These are phyloP conservation scores for Xylaria curta DNA, from an alignment of 495 filamentous ascomycete genomes.

Conservation along the genomic window DNA sequence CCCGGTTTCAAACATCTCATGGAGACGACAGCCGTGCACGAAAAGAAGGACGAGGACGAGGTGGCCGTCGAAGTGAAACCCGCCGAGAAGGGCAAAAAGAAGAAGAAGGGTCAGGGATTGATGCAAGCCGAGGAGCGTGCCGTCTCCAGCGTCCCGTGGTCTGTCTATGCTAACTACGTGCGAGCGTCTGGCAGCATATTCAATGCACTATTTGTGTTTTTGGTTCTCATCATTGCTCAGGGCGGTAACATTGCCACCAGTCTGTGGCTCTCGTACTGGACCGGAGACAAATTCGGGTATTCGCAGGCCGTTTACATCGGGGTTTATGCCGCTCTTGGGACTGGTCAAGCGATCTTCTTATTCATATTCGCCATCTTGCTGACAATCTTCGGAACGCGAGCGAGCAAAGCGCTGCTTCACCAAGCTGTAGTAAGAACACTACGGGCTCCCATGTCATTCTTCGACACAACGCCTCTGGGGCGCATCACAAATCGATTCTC, in stretches of 20 bases:
- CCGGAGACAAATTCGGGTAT: slow-evolving; percentile 72
- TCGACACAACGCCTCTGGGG: slow-evolving; percentile 95
- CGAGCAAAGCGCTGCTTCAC: slow-evolving; percentile 82
- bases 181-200: slow-evolving; percentile 77
- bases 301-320: slow-evolving; percentile 79
- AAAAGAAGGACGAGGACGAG: slow-evolving; percentile 58
- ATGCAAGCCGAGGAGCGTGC: slow-evolving; percentile 94
- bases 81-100: slow-evolving; percentile 63
- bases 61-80: slow-evolving; percentile 48
- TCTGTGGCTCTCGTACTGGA: slow-evolving; percentile 95
- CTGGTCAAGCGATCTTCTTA: slow-evolving; percentile 74
- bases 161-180: slow-evolving; percentile 82
- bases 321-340: slow-evolving; percentile 80
- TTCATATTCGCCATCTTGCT: slow-evolving; percentile 69
- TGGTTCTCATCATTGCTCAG: slow-evolving; percentile 73
- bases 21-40: slow-evolving; percentile 79
- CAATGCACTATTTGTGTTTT: slow-evolving; percentile 68
- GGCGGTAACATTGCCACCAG: slow-evolving; percentile 85
- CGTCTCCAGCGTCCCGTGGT: slow-evolving; percentile 81
- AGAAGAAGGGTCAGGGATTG: slow-evolving; percentile 66
- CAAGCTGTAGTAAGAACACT: slow-evolving; percentile 81
- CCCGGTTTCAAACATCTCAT: slow-evolving; percentile 79
- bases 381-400: slow-evolving; percentile 78
- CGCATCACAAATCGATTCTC: slow-evolving; percentile 97
- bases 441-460: slow-evolving; percentile 94